A percentile compares a stretch with the other conserved stretches of the same genome.
Conservation (phyloP, 108 stramenopile genomes). For the Chaetoceros tenuissimus region DNA sequence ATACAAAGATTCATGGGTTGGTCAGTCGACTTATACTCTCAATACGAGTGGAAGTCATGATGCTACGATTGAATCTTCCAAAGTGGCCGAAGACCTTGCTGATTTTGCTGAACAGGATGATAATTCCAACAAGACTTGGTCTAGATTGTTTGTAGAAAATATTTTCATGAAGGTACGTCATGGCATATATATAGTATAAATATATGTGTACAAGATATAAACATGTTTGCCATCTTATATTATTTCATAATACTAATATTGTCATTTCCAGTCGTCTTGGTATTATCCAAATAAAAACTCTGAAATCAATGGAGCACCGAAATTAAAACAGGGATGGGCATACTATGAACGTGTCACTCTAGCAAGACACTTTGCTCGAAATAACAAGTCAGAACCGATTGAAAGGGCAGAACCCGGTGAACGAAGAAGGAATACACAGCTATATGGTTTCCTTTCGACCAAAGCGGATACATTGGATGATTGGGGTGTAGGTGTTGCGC, state of each 20-base stretch:
- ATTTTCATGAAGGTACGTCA: slow-evolving; percentile 27
- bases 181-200: too few relatives aligned
- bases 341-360: slow-evolving; percentile 69
- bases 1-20: background rate
- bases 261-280: slow-evolving; percentile 26
- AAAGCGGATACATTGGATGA: slow-evolving; percentile 35
- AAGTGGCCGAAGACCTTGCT: slow-evolving; percentile 3
- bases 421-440: slow-evolving; percentile 24
- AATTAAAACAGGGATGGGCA: slow-evolving; percentile 43
- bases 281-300: slow-evolving; percentile 45
- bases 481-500: slow-evolving; percentile 51
- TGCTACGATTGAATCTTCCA: background rate
- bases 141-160: slow-evolving; percentile 39
- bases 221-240: too few relatives aligned
- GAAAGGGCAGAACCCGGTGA: slow-evolving; percentile 58
- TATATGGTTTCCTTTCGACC: slow-evolving; percentile 36
- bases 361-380: slow-evolving; percentile 35
- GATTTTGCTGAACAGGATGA: slow-evolving; percentile 26
- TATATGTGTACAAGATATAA: background rate
- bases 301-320: slow-evolving; percentile 23
- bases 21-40: background rate
- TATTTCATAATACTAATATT: too few relatives aligned
- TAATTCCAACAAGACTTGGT: slow-evolving; percentile 34
- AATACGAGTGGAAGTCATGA: background rate
- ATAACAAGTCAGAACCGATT: slow-evolving; percentile 13